Evolutionary conservation across 257 asterid genomes (phyloP).

Genomic region (Solanum acaule): DNA sequence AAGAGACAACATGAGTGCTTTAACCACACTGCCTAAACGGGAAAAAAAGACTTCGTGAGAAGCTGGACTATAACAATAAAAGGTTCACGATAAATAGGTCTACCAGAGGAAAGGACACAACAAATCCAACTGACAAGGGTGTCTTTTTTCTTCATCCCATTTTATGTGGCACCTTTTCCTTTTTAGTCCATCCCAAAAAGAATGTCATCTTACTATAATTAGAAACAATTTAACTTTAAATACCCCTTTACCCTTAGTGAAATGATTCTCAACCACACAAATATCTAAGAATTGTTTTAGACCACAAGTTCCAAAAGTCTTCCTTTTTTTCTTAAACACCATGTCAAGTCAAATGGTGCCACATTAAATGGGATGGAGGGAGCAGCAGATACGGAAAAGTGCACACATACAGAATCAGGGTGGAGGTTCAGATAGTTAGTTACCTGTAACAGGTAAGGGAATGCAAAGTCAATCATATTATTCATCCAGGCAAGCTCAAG

Average conservation of each 20-base stretch:
- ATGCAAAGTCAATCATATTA: conserved; percentile 90
- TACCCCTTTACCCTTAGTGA: background rate
- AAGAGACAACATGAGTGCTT: background rate
- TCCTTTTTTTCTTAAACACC: background rate
- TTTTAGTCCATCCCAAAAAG: background rate
- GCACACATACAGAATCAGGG: background rate
- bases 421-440: conserved; percentile 17
- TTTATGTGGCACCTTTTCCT: background rate
- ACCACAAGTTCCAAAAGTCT: background rate
- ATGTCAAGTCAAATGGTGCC: background rate
- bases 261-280: background rate
- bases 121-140: background rate
- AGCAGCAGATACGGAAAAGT: background rate
- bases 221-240: background rate
- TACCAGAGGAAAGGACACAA: background rate
- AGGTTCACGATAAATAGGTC: background rate
- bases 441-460: conserved; percentile 96
- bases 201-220: background rate
- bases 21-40: background rate
- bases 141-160: background rate
- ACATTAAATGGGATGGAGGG: background rate
- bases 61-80: background rate
- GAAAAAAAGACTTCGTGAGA: background rate
- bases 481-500: conserved; percentile 98
- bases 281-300: background rate